Evolutionary conservation across 768 basidiomycete genomes (phyloP).

Genomic region (Phaeotremella skinneri): DNA sequence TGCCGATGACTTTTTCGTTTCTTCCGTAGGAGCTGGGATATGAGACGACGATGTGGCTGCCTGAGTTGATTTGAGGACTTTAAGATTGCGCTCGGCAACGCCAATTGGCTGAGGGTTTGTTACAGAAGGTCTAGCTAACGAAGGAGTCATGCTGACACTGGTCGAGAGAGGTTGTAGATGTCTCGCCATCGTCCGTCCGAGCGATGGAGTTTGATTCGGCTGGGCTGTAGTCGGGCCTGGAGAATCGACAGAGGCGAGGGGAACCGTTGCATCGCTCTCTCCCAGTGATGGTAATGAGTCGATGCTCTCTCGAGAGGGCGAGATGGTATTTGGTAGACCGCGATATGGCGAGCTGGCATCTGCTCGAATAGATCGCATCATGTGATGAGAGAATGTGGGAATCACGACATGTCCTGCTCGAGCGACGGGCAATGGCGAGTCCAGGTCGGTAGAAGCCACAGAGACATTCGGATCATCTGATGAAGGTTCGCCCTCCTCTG

Average conservation of each 20-base stretch:
- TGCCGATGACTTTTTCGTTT: neutral
- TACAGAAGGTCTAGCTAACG: neutral
- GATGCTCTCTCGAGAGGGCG: neutral
- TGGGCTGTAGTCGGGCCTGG: neutral
- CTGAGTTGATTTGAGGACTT: constrained; percentile 14
- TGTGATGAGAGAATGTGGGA: constrained; percentile 21
- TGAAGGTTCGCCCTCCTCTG: neutral
- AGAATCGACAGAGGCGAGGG: neutral
- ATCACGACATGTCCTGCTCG: constrained; percentile 43
- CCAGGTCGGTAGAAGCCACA: constrained; percentile 5
- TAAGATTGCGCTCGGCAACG: constrained; percentile 13
- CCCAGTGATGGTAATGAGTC: neutral
- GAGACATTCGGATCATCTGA: neutral
- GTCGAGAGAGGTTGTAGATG: constrained; percentile 1
- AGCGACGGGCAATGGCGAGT: constrained; percentile 35
- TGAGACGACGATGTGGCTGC: constrained; percentile 5
- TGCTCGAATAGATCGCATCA: constrained; percentile 21
- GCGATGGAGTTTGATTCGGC: neutral
- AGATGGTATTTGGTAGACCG: constrained; percentile 5
- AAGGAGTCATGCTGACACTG: neutral
- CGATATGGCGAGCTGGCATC: constrained; percentile 35
- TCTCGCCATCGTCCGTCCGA: neutral
- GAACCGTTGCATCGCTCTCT: neutral
- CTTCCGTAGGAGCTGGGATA: neutral
- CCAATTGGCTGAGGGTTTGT: neutral